Base-by-base conservation (phyloP, 2,329 filamentous ascomycete genomes). In the Stachybotrys echinatus region DNA sequence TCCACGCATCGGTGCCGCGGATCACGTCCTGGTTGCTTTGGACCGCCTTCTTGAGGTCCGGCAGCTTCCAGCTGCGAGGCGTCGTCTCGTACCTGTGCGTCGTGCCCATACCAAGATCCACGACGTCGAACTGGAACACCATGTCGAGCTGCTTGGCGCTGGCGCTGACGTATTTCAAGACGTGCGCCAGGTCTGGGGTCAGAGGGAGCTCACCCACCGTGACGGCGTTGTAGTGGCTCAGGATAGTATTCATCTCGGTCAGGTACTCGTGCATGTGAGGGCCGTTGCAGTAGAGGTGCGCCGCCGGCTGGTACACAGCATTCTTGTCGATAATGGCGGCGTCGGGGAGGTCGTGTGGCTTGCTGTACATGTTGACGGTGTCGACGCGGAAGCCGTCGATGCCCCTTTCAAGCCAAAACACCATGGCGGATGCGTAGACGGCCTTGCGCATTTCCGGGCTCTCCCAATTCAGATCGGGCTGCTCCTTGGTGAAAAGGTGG, bases 401-500 rank as follows among this genome's bases (percentile, higher is more conserved):
- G 3, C 88, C 88, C 27, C 81, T 79, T 45, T 88, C 73, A 1
- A 94, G 77, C 89, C 89, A 94, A 64, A 92, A 94, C 23, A 80
- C 77, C 79, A 92, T 87, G 5, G 86, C 77, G 17, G 80, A 77
- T 31, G 85, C 75, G 63, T 90, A 87, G 6, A 92, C 83, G 2
- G 87, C 88, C 43, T 80, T 70, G 17, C 88, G 79, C 0, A 87
- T 80, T 10, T 79, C 80, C 0, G 75, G 74, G 50, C 85, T 87
- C 61, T 92, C 87, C 88, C 88, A 94, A 68, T 94, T 94, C n/a
- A 94, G 74, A 58, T 94, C 89, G 0, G 89, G 89, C 63, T 92
- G 89, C 55, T 88, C 82, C 5, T 78, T 79, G 6, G 85, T 83
- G 64, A 89, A 95, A 12, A 94, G 75, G 53, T 87, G 83, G 0